A percentile compares a stretch with the other conserved stretches of the same genome.
These are phyloP conservation scores for Daldinia vernicosa DNA, from an alignment of 495 filamentous ascomycete species.

Conservation along the genomic window DNA sequence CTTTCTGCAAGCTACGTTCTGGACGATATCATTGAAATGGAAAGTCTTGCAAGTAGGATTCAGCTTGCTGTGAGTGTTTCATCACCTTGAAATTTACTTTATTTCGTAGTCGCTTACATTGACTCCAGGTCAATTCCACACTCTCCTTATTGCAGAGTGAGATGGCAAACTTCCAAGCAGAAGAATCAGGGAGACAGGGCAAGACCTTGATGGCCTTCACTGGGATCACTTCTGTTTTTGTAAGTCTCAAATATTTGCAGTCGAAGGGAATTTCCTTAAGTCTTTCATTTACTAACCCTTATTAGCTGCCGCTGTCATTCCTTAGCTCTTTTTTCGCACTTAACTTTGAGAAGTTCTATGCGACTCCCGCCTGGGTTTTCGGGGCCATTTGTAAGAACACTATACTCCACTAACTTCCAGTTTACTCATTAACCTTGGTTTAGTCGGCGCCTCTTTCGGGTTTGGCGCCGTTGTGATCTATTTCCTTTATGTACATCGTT, in stretches of 20 bases:
- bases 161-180: conserved; percentile 22
- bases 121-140: conserved; percentile 14
- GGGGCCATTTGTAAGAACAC: conserved; percentile 17
- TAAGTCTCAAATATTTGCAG: neutral
- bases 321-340: conserved; percentile 20
- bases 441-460: neutral
- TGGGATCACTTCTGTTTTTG: conserved; percentile 7
- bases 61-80: conserved; percentile 12
- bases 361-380: conserved; percentile 13
- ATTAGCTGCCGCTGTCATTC: conserved; percentile 19
- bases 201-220: conserved; percentile 14
- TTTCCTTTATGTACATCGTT: neutral
- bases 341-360: neutral
- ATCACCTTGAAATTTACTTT: too few relatives aligned
- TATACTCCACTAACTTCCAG: neutral
- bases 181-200: conserved; percentile 10
- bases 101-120: neutral
- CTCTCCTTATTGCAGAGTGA: conserved; percentile 20
- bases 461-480: neutral
- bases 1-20: conserved; percentile 11
- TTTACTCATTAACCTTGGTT: conserved; percentile 4
- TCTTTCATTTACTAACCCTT: conserved; percentile 6
- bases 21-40: conserved; percentile 16
- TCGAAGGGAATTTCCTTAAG: too few relatives aligned
- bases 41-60: conserved; percentile 15